phyloP scores from a whole-genome alignment of 2,329 filamentous ascomycete genomes.

The Hypoxylon sp. region DNA sequence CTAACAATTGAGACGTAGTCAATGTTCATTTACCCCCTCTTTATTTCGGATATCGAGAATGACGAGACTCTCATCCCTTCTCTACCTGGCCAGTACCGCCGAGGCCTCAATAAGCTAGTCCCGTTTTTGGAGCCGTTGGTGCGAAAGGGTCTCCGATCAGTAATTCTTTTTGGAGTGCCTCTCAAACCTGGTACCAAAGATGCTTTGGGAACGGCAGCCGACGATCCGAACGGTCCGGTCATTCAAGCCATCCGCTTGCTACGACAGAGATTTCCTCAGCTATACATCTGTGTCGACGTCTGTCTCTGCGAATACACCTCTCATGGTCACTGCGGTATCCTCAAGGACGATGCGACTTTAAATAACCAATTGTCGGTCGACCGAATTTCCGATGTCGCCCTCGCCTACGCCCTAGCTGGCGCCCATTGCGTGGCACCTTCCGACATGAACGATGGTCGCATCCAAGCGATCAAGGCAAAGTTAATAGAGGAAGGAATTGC shows the following conservation, averaged over 20 bases:
- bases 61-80: slow-evolving; percentile 93
- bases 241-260: slow-evolving; percentile 89
- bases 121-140: slow-evolving; percentile 89
- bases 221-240: slow-evolving; percentile 93
- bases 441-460: slow-evolving; percentile 99
- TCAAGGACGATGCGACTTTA: slow-evolving; percentile 90
- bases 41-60: slow-evolving; percentile 93
- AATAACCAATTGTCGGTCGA: slow-evolving; percentile 96
- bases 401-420: slow-evolving; percentile 94
- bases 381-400: slow-evolving; percentile 95
- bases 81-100: slow-evolving; percentile 89
- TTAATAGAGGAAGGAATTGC: slow-evolving; percentile 94
- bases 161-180: slow-evolving; percentile 96
- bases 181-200: slow-evolving; percentile 87
- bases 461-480: slow-evolving; percentile 97
- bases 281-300: slow-evolving; percentile 94
- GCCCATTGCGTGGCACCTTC: slow-evolving; percentile 97
- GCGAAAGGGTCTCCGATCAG: slow-evolving; percentile 89
- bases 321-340: slow-evolving; percentile 96
- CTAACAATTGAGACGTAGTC: slow-evolving; percentile 69
- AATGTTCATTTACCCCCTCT: slow-evolving; percentile 98
- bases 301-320: slow-evolving; percentile 99
- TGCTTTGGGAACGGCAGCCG: slow-evolving; percentile 89
- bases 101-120: slow-evolving; percentile 87
- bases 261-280: slow-evolving; percentile 85